These are phyloP conservation scores for Tetratostichococcus sp. DNA, from an alignment of 139 green algal genomes.

Conservation along the genomic window DNA sequence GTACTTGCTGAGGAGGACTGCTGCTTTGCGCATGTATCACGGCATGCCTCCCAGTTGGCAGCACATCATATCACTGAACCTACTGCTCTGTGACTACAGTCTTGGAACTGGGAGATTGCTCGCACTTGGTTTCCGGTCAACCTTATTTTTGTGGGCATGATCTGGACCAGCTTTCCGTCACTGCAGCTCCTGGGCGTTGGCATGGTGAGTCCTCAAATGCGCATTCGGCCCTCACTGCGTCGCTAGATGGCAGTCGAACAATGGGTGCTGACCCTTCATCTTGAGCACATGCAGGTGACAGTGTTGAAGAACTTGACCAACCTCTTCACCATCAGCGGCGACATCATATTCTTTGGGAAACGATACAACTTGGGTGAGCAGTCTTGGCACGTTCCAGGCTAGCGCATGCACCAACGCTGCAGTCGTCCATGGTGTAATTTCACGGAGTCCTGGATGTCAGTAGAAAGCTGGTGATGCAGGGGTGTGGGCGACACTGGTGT, in stretches of 20 bases:
- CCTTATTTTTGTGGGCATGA: constrained; percentile 91
- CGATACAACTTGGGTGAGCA: background rate
- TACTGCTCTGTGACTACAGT: background rate
- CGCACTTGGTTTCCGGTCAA: constrained; percentile 87
- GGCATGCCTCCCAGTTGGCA: background rate
- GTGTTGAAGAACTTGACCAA: constrained; percentile 95
- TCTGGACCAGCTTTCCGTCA: constrained; percentile 76
- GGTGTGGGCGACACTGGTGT: constrained; percentile 67
- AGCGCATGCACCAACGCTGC: no score
- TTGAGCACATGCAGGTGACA: constrained; percentile 43
- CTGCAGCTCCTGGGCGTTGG: constrained; percentile 69
- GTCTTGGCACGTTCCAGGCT: no score
- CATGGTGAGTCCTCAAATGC: constrained; percentile 30
- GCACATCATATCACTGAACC: background rate
- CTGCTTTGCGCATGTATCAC: no score
- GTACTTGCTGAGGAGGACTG: no score
- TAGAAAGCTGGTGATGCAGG: no score
- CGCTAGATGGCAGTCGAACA: constrained; percentile 12
- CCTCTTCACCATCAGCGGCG: constrained; percentile 75
- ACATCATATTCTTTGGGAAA: constrained; percentile 74
- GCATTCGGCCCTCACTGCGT: background rate
- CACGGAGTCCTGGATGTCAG: no score
- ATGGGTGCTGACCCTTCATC: no score
- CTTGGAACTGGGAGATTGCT: constrained; percentile 23
- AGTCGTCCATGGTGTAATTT: no score